Conservation (phyloP, 495 filamentous ascomycete species). For the Geoglossum glabrum region DNA sequence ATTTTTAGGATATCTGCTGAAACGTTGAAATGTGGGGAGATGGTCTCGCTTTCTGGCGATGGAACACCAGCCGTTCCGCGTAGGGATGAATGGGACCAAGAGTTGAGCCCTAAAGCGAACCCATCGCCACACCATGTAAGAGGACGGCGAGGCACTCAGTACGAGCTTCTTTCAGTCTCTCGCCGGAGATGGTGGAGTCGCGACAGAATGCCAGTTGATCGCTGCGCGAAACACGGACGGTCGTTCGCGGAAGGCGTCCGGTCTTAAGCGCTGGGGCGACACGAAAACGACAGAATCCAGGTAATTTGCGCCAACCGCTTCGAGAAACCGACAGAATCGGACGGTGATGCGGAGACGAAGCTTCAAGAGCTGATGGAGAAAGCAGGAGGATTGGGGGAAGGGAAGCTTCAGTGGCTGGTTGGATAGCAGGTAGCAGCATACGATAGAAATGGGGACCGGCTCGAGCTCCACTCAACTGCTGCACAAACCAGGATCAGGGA, state of each 20-base stretch:
- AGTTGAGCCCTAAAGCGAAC: neutral
- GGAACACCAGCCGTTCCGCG: neutral
- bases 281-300: neutral
- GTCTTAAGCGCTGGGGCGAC: neutral
- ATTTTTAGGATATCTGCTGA: neutral
- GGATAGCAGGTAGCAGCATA: neutral
- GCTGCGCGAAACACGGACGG: neutral
- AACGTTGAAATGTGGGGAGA: conserved; percentile 2
- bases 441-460: neutral
- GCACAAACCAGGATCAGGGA: neutral
- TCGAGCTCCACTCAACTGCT: neutral
- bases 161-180: neutral
- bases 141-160: neutral
- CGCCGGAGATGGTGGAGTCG: neutral
- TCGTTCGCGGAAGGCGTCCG: neutral
- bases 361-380: neutral
- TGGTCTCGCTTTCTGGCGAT: neutral
- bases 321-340: neutral
- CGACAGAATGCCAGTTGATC: neutral
- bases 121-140: neutral
- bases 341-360: neutral
- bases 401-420: neutral
- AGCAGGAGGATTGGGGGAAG: neutral
- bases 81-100: neutral
- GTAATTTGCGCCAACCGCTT: neutral